Percentiles rank a stretch among this genome's conserved stretches.
Evolutionary conservation across 108 stramenopile genomes (phyloP).

Genomic region (Stephanodiscus minutulus): DNA sequence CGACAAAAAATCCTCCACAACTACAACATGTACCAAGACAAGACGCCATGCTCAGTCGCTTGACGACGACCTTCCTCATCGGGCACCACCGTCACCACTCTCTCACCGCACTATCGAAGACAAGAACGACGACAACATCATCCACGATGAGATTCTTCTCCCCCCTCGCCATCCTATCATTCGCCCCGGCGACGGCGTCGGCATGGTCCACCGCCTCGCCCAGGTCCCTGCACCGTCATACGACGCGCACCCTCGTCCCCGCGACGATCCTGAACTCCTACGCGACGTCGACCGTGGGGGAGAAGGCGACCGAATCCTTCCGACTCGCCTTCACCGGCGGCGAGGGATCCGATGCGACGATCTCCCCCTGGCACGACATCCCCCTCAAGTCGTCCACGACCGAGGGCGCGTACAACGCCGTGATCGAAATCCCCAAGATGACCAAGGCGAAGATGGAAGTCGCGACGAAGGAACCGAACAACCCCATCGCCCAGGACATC

Average conservation of each 20-base stretch:
- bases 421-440: conserved; percentile 98
- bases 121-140: conserved; percentile 5
- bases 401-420: conserved; percentile 86
- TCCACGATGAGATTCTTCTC: conserved; percentile 71
- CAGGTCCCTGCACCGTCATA: conserved; percentile 20
- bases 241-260: conserved; percentile 31
- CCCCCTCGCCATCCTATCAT: conserved; percentile 57
- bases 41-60: conserved; percentile 4
- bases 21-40: too few relatives aligned
- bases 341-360: conserved; percentile 56
- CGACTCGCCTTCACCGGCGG: conserved; percentile 81
- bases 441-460: conserved; percentile 99
- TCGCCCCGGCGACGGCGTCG: conserved; percentile 51
- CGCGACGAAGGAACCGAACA: conserved; percentile 93
- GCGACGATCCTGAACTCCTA: conserved; percentile 56
- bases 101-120: conserved; percentile 1
- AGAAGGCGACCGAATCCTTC: conserved; percentile 83
- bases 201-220: conserved; percentile 58
- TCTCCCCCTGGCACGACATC: conserved; percentile 92
- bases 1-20: background rate
- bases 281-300: conserved; percentile 65
- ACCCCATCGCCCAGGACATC: conserved; percentile 98
- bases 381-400: conserved; percentile 59
- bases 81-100: too few relatives aligned
- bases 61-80: background rate